Conservation (phyloP, 1,284 basidiomycete genomes). For the Stygiomarasmius scandens region DNA sequence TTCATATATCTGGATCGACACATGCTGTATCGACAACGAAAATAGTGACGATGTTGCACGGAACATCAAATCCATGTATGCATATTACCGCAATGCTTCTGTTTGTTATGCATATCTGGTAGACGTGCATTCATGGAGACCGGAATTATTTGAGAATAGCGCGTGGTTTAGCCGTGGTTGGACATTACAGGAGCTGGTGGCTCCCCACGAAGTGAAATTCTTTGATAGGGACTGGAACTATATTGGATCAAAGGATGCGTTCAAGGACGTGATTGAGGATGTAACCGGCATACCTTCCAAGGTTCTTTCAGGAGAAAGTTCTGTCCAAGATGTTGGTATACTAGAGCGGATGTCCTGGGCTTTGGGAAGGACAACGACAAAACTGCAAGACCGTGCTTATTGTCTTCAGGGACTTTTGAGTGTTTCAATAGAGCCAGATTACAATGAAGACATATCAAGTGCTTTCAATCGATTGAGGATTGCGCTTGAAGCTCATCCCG, state of each 20-base stretch:
- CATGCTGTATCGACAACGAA: not conserved
- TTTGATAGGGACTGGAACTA: not conserved
- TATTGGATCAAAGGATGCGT: not conserved
- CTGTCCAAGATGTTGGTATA: too few relatives aligned
- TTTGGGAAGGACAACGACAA: too few relatives aligned
- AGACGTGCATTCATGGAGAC: not conserved
- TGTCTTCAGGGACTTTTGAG: too few relatives aligned
- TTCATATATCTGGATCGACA: not conserved
- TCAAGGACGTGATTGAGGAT: not conserved
- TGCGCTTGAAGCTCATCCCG: too few relatives aligned
- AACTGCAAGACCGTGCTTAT: too few relatives aligned
- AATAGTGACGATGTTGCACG: not conserved
- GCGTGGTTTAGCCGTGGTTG: not conserved
- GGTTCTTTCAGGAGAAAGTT: not conserved
- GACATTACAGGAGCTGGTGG: not conserved
- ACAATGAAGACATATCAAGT: too few relatives aligned
- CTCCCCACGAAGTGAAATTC: not conserved
- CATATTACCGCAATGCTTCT: not conserved
- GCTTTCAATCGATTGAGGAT: too few relatives aligned
- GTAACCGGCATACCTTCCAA: not conserved
- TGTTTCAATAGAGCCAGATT: too few relatives aligned
- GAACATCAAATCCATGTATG: not conserved
- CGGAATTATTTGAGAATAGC: not conserved
- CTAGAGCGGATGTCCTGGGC: too few relatives aligned
- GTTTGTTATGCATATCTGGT: not conserved